Base-by-base conservation (phyloP, 768 basidiomycete genomes). In the Pholiota conissans region DNA sequence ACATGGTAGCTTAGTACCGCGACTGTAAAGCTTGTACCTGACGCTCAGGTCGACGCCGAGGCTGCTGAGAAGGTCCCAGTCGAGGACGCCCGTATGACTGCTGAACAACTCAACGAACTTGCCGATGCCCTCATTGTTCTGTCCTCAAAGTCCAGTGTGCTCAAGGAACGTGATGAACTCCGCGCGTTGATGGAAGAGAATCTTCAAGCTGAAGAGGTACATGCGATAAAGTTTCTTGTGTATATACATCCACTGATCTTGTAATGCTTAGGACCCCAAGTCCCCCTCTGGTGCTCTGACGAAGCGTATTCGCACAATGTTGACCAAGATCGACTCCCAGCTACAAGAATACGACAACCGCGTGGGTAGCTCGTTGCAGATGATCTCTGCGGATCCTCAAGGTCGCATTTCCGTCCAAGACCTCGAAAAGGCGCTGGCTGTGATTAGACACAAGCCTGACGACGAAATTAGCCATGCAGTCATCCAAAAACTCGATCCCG, bases 141-240 rank as follows among this genome's bases (percentile, higher is more conserved):
- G 53, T 95, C 94, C 16, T 91, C 96, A 57, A 95, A 91, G 71
- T 96, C 93, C 3, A 91, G 90, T 60, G 95, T 98, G 32, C 82
- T 98, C 57, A 95, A 98, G 76, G 97, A 99, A 74, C 89, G 96
- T 34, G 87, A 90, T 63, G 97, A 98, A 74, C 83, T 98, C 24
- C 86, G 87, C 29, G 81, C 81, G 7, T 77, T 99, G n/a, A 93
- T 98, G 89, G 88, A 94, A 65, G 95, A 98, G 74, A 97, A 96
- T 72, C 69, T 95, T 58, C 83, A 87, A 66, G 87, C 92, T 3
- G 93, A 95, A 69, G 91, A 94, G 79, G 93, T 90, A 63, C 53
- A 71, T 52, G 28, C 35, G 37, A 49, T 28, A 35, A 51, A n/a
- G 11, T 35, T 24, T 18, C 18, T 16, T 22, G n/a, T 20, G 30